phyloP scores from a whole-genome alignment of 257 asterid genomes.

The Nicotiana tomentosiformis region DNA sequence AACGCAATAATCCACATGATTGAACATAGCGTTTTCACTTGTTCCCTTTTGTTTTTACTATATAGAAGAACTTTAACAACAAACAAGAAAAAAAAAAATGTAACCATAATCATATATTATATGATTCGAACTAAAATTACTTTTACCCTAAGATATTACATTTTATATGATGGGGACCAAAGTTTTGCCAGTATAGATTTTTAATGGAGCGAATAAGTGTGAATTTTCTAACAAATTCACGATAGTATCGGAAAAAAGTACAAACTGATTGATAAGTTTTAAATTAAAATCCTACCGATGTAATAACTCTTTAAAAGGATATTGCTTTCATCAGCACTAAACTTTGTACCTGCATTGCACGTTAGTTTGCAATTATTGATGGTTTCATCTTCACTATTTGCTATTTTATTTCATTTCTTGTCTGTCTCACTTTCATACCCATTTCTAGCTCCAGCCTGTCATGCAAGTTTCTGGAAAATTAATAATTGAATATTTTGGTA shows the following conservation, averaged over 20 bases:
- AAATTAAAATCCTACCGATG: not conserved
- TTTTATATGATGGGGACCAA: not conserved
- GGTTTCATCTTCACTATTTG: not conserved
- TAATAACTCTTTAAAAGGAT: not conserved
- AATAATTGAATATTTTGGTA: not conserved
- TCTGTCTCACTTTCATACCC: not conserved
- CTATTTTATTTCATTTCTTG: not conserved
- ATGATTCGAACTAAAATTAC: not conserved
- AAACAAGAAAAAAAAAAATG: not conserved
- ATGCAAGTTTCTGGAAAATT: not conserved
- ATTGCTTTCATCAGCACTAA: not conserved
- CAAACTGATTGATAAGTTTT: not conserved
- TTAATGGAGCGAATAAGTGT: not conserved
- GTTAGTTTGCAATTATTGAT: not conserved
- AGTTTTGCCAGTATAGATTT: not conserved
- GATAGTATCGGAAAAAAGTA: not conserved
- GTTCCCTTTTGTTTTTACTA: not conserved
- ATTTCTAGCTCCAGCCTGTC: constrained; percentile 2
- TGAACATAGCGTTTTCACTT: not conserved
- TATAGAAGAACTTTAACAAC: not conserved
- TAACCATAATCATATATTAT: too few relatives aligned
- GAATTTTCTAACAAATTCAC: not conserved
- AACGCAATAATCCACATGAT: not conserved
- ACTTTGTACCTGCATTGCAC: not conserved
- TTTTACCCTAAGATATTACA: not conserved